Conservation (phyloP, 169 alveolate genomes). For the Cardiosporidium cionae region DNA sequence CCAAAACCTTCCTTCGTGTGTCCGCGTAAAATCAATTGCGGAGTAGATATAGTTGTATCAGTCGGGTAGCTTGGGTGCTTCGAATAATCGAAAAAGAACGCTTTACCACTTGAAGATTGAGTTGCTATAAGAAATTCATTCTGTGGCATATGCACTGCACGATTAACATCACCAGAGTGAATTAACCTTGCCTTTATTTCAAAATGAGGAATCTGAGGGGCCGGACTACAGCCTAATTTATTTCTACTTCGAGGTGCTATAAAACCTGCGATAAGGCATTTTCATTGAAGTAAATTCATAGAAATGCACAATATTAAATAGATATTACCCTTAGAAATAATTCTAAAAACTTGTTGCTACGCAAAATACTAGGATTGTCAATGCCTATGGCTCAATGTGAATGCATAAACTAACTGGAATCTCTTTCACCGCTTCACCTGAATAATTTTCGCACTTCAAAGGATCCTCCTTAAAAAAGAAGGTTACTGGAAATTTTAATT, state of each 20-base stretch:
- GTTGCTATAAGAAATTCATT: slow-evolving; percentile 79
- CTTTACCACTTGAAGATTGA: slow-evolving; percentile 16
- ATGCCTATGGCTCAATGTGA: too few species aligned
- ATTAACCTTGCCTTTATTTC: slow-evolving; percentile 68
- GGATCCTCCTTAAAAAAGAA: slow-evolving; percentile 24
- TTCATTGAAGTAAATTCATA: too few species aligned
- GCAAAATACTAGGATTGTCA: too few species aligned
- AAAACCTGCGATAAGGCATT: too few species aligned
- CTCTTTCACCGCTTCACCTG: too few species aligned
- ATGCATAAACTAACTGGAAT: too few species aligned
- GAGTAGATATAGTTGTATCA: neutral
- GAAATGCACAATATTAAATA: too few species aligned
- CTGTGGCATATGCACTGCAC: slow-evolving; percentile 83
- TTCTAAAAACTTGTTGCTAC: too few species aligned
- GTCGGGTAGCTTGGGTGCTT: neutral
- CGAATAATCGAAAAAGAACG: neutral
- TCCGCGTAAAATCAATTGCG: neutral
- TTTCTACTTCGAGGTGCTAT: neutral
- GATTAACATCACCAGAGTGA: slow-evolving; percentile 67
- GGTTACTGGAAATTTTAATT: slow-evolving; percentile 11
- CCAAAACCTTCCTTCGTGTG: slow-evolving; percentile 66
- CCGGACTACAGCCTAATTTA: neutral
- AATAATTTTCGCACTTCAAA: slow-evolving; percentile 14
- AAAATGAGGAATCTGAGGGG: slow-evolving; percentile 35
- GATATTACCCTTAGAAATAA: too few species aligned